phyloP scores from a whole-genome alignment of 2,329 filamentous ascomycete genomes.

The Sordariomycetes sp. region DNA sequence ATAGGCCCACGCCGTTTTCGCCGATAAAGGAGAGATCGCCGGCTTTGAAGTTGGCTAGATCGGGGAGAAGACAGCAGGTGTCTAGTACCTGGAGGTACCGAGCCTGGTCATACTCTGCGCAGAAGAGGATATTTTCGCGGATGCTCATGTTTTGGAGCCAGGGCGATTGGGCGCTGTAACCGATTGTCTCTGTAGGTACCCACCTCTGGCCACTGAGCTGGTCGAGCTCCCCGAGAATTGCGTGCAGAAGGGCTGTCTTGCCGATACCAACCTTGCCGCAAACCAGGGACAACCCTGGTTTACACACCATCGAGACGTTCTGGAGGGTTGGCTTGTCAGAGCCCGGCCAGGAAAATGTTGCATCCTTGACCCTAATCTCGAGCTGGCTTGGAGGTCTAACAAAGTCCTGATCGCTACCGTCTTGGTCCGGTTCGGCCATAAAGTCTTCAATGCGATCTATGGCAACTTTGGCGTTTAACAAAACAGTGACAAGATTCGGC shows the following conservation, averaged over 20 bases:
- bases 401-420: slow-evolving; percentile 24
- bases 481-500: slow-evolving; percentile 62
- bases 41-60: slow-evolving; percentile 43
- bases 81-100: slow-evolving; percentile 51
- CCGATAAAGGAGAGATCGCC: slow-evolving; percentile 50
- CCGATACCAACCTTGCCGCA: slow-evolving; percentile 51
- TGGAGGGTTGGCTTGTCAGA: slow-evolving; percentile 40
- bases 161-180: slow-evolving; percentile 49
- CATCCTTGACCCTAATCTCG: slow-evolving; percentile 46
- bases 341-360: slow-evolving; percentile 74
- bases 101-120: slow-evolving; percentile 38
- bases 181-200: slow-evolving; percentile 37
- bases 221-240: slow-evolving; percentile 55
- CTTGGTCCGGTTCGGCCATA: slow-evolving; percentile 76
- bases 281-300: slow-evolving; percentile 40
- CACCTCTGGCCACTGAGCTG: slow-evolving; percentile 40
- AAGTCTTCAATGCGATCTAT: slow-evolving; percentile 75
- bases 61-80: slow-evolving; percentile 46
- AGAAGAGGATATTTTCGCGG: slow-evolving; percentile 54
- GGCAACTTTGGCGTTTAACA: slow-evolving; percentile 76
- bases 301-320: slow-evolving; percentile 33
- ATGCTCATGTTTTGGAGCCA: slow-evolving; percentile 59
- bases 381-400: not conserved
- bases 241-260: slow-evolving; percentile 50
- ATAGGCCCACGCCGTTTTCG: slow-evolving; percentile 52